phyloP scores from a whole-genome alignment of 2,329 filamentous ascomycete genomes.

The Penicillium sp. region DNA sequence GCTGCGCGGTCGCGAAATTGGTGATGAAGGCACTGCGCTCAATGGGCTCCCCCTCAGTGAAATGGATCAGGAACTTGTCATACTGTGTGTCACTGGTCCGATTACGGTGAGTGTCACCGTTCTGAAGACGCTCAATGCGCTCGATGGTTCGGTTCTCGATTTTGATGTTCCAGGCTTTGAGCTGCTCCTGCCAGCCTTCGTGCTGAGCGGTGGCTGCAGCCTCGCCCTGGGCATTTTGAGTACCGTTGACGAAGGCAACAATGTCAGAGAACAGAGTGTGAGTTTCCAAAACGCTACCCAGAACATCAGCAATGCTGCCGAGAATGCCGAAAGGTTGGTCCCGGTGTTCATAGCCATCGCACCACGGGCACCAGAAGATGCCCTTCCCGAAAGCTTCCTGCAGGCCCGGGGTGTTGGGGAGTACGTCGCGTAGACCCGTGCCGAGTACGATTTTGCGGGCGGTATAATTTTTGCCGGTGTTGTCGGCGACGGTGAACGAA shows the following conservation, averaged over 20 bases:
- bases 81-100: slow-evolving; percentile 37
- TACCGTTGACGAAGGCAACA: slow-evolving; percentile 60
- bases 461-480: slow-evolving; percentile 35
- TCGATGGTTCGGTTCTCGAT: slow-evolving; percentile 58
- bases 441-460: slow-evolving; percentile 57
- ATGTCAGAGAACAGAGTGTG: slow-evolving; percentile 56
- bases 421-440: slow-evolving; percentile 56
- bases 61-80: slow-evolving; percentile 57
- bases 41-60: slow-evolving; percentile 47
- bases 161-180: slow-evolving; percentile 50
- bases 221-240: slow-evolving; percentile 48
- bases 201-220: slow-evolving; percentile 39
- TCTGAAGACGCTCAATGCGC: slow-evolving; percentile 47
- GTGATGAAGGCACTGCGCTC: slow-evolving; percentile 54
- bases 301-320: slow-evolving; percentile 44
- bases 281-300: slow-evolving; percentile 51
- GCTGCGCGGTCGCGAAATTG: slow-evolving; percentile 50
- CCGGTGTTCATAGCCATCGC: slow-evolving; percentile 61
- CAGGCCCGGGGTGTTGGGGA: slow-evolving; percentile 56
- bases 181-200: slow-evolving; percentile 51
- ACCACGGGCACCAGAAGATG: slow-evolving; percentile 65
- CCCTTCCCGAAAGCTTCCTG: slow-evolving; percentile 58
- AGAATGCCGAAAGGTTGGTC: slow-evolving; percentile 59
- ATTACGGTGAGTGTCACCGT: slow-evolving; percentile 30
- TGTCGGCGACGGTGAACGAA: slow-evolving; percentile 46